phyloP scores from a whole-genome alignment of 2,329 filamentous ascomycete species.

The Alternaria sp. region DNA sequence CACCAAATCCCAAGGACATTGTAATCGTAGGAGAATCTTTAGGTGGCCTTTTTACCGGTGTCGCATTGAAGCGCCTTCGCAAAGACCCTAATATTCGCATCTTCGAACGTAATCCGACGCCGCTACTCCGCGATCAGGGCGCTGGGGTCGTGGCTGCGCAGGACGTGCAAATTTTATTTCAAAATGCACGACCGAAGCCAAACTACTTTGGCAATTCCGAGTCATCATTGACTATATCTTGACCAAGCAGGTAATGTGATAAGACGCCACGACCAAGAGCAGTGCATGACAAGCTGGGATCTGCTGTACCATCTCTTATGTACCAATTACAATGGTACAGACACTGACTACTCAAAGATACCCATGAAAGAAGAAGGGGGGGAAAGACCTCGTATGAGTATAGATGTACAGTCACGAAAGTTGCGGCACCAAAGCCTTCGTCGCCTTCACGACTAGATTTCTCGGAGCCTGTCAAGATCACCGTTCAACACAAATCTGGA shows the following conservation, averaged over 20 bases:
- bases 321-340: slow-evolving; percentile 36
- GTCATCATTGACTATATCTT: slow-evolving; percentile 34
- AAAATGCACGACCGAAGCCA: slow-evolving; percentile 30
- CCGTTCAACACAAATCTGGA: slow-evolving; percentile 23
- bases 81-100: slow-evolving; percentile 36
- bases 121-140: slow-evolving; percentile 40
- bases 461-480: slow-evolving; percentile 15
- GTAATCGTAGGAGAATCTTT: slow-evolving; percentile 37
- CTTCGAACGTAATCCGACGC: slow-evolving; percentile 38
- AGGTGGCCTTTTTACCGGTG: slow-evolving; percentile 33
- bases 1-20: slow-evolving; percentile 31
- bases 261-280: slow-evolving; percentile 27
- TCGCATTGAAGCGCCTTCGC: slow-evolving; percentile 35
- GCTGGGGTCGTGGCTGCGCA: slow-evolving; percentile 37
- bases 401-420: slow-evolving; percentile 26
- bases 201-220: slow-evolving; percentile 30
- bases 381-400: slow-evolving; percentile 31
- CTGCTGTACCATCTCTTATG: slow-evolving; percentile 39
- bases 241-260: slow-evolving; percentile 32
- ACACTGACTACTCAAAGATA: slow-evolving; percentile 31
- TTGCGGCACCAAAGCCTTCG: slow-evolving; percentile 16
- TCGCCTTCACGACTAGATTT: slow-evolving; percentile 5
- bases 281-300: slow-evolving; percentile 45
- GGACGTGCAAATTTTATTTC: slow-evolving; percentile 37
- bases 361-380: slow-evolving; percentile 24